Conservation (phyloP, 139 green algal genomes). For the Tetraselmis chui region DNA sequence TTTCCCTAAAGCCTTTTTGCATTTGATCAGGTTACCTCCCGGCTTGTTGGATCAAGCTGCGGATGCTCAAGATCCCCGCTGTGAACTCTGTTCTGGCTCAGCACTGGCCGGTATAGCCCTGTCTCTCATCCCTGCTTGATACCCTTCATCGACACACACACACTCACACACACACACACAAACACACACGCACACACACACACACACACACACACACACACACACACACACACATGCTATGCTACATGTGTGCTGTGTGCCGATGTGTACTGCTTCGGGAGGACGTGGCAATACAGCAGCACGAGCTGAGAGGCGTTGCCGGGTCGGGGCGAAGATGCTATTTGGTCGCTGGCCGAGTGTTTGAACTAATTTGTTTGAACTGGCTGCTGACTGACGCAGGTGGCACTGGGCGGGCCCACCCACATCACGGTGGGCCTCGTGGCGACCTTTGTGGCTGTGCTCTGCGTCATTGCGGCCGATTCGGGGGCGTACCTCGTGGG, state of each 20-base stretch:
- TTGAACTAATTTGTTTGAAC: too few relatives aligned
- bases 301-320: too few relatives aligned
- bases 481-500: constrained; percentile 81
- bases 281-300: too few relatives aligned
- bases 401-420: constrained; percentile 33
- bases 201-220: too few relatives aligned
- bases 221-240: too few relatives aligned
- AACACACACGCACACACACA: too few relatives aligned
- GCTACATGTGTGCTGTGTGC: too few relatives aligned
- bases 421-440: constrained; percentile 71
- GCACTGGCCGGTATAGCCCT: constrained; percentile 20
- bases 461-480: constrained; percentile 81
- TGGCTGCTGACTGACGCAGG: constrained; percentile 4
- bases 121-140: neutral
- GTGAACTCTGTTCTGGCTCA: constrained; percentile 26
- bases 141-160: too few relatives aligned
- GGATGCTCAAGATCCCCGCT: constrained; percentile 47
- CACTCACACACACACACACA: too few relatives aligned
- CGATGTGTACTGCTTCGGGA: too few relatives aligned
- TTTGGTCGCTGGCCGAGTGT: too few relatives aligned
- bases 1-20: neutral
- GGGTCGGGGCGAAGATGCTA: too few relatives aligned
- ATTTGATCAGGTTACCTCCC: constrained; percentile 74
- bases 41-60: constrained; percentile 88
- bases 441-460: constrained; percentile 66